A percentile compares a stretch with the other conserved stretches of the same genome.
These are phyloP conservation scores for Phaeosphaeria sp. DNA, from an alignment of 2,329 filamentous ascomycete species.

Conservation along the genomic window DNA sequence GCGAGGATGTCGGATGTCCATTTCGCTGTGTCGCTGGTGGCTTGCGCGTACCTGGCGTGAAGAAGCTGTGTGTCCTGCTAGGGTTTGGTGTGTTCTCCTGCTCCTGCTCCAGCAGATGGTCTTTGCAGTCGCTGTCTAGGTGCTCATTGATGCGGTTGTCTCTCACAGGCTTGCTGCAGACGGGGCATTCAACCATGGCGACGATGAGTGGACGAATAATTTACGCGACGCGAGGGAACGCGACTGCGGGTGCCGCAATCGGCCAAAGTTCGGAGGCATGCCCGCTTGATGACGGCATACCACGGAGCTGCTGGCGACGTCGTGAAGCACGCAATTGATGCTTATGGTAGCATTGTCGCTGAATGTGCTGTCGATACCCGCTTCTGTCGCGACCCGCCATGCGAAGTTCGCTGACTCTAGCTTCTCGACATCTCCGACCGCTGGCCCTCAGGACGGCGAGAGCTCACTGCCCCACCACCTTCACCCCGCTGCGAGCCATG, in stretches of 20 bases:
- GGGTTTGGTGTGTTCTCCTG: conserved; percentile 33
- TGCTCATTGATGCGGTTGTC: conserved; percentile 84
- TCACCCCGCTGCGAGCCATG: conserved; percentile 41
- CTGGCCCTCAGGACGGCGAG: conserved; percentile 1
- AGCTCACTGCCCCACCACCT: conserved; percentile 18
- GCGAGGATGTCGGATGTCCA: conserved; percentile 26
- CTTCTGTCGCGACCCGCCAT: conserved; percentile 15
- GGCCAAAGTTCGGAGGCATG: conserved; percentile 20
- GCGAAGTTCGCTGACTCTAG: conserved; percentile 16
- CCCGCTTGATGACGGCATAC: conserved; percentile 41
- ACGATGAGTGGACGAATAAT: conserved; percentile 12
- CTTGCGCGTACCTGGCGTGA: conserved; percentile 59
- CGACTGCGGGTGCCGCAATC: conserved; percentile 22
- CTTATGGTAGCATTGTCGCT: background rate
- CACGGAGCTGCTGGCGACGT: conserved; percentile 7
- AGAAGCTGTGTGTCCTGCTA: conserved; percentile 58
- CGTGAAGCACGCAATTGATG: conserved; percentile 37
- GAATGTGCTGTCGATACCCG: background rate
- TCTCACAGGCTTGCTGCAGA: conserved; percentile 77
- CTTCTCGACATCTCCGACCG: conserved; percentile 8
- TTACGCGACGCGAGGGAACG: conserved; percentile 23
- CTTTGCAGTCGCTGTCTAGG: conserved; percentile 82
- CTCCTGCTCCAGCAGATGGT: conserved; percentile 65
- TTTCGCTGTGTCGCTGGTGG: conserved; percentile 28
- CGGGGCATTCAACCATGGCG: conserved; percentile 75